A percentile compares a stretch with the other conserved stretches of the same genome.
phyloP scores from a whole-genome alignment of 2,329 filamentous ascomycete genomes.

The Xylaria sp. region DNA sequence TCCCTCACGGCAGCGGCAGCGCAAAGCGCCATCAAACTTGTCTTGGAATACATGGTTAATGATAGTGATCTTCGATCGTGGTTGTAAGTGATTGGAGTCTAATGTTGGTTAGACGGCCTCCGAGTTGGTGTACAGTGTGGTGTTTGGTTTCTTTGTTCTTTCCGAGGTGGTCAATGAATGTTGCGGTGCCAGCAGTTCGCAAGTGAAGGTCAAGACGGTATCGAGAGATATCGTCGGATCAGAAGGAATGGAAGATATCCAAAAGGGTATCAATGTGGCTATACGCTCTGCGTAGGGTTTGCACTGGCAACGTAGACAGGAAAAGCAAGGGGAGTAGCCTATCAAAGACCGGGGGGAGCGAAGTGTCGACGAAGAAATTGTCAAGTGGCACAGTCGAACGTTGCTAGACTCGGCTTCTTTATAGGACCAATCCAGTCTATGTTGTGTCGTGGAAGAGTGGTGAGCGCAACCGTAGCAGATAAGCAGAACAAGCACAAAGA shows the following conservation, averaged over 20 bases:
- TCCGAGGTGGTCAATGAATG: slow-evolving; percentile 41
- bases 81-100: not conserved
- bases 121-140: slow-evolving; percentile 11
- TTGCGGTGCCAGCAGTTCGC: slow-evolving; percentile 48
- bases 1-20: slow-evolving; percentile 47
- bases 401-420: slow-evolving; percentile 29
- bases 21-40: slow-evolving; percentile 48
- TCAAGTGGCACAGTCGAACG: slow-evolving; percentile 32
- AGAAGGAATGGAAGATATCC: slow-evolving; percentile 45
- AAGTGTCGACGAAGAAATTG: slow-evolving; percentile 42
- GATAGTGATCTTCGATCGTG: slow-evolving; percentile 17
- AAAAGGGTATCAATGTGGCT: slow-evolving; percentile 34
- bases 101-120: slow-evolving; percentile 5
- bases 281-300: slow-evolving; percentile 45
- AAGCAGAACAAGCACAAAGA: slow-evolving; percentile 36
- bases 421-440: slow-evolving; percentile 7
- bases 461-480: slow-evolving; percentile 43
- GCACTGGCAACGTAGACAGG: slow-evolving; percentile 31
- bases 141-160: slow-evolving; percentile 33
- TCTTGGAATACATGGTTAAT: slow-evolving; percentile 49
- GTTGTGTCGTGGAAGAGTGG: slow-evolving; percentile 11
- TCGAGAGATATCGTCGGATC: slow-evolving; percentile 40
- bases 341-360: slow-evolving; percentile 49
- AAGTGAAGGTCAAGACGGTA: slow-evolving; percentile 44
- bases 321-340: slow-evolving; percentile 43